Evolutionary conservation across 768 basidiomycete genomes (phyloP), one percentile per base, ranked within the genome.

Genomic region (Mycena leptocephala): DNA sequence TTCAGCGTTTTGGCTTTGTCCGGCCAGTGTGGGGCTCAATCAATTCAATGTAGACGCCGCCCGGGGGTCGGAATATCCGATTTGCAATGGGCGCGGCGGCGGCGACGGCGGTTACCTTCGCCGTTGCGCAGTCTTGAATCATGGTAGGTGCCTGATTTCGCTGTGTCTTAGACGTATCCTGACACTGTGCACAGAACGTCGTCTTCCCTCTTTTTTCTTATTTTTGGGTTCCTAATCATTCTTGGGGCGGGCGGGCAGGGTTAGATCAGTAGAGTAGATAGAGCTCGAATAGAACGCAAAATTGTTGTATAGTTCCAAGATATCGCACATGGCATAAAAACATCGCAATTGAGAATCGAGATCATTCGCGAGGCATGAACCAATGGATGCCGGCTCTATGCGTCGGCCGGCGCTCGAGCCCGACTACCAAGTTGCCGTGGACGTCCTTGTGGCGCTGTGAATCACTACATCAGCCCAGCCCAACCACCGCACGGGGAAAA

Each of bases 361-460:
- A 79, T 81, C 35, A 79, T 53, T 83, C 81, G 30, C 82, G 84
- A 2, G 86, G 85, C 79, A 85, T 82, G 62, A 88, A 88, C 87
- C 87, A 88, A 72, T 86, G 81, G 26, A 80, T 78, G 26, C 83
- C 82, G 46, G 82, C 79, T 11, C 76, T 77, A 11, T 79, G 74
- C 16, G 79, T 73, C 53, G 77, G 75, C 51, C 80, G 81, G 51
- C 85, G 85, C 76, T 88, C 85, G 32, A 88, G 76, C 35, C 81
- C 79, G 16, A 85, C 78, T 10, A 30, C 66, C 16, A 81, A 37
- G 30, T 74, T 63, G 33, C 80, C 80, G 33, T 74, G 61, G 13
- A 32, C 69, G 51, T 79, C 80, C 59, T 61, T 63, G 20, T 76
- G 82, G 30, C 86, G 81, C 87, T 87, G 69, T n/a, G 65, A 61